Base-by-base conservation (phyloP, 2,329 filamentous ascomycete genomes). In the Trichocomaceae sp. region DNA sequence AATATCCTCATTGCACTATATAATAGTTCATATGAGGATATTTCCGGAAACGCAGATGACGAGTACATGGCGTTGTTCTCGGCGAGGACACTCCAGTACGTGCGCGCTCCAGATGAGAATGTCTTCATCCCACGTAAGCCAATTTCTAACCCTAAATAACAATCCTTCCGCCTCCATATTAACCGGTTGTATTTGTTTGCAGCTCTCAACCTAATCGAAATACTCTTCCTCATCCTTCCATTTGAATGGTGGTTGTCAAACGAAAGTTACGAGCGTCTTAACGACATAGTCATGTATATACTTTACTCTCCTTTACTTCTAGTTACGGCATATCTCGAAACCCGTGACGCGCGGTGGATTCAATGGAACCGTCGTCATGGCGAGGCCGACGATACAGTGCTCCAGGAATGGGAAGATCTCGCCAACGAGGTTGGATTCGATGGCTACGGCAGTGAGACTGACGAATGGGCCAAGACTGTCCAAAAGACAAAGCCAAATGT, bases 1-100 rank as follows among this genome's bases (percentile, higher is more conserved):
- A 99, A 99, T 70, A 90, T 99, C 63, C 83, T 99, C 56, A 97
- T 99, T 66, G 93, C 93, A 0, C 83, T 99, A 6, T 99, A 96
- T 77, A 97, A 97, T 74, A 92, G 86, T 47, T 90, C 93, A 1
- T 97, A 99, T 68, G 88, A 95, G 66, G 90, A 96, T 70, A 95
- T 96, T 57, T 95, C 91, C 64, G 85, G 88, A 46, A 87, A 99
- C 66, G 90, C 93, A 4, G 87, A 90, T 61, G 93, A 99, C 70
- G 93, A 99, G 71, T 99, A 90, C 72, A 85, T 99, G 69, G 92
- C 90, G 0, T 81, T 97, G 3, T 96, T 96, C 72, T 82, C 89
- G 0, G 88, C 95, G 62, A 96, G 96, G 73, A 96, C 93, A 0
- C 89, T 97, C 81, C 90, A 95, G 65, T 99, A 96, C 65, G 89